A percentile compares a stretch with the other conserved stretches of the same genome.
phyloP scores from a whole-genome alignment of 257 asterid genomes.

The Solanum paucissectum region DNA sequence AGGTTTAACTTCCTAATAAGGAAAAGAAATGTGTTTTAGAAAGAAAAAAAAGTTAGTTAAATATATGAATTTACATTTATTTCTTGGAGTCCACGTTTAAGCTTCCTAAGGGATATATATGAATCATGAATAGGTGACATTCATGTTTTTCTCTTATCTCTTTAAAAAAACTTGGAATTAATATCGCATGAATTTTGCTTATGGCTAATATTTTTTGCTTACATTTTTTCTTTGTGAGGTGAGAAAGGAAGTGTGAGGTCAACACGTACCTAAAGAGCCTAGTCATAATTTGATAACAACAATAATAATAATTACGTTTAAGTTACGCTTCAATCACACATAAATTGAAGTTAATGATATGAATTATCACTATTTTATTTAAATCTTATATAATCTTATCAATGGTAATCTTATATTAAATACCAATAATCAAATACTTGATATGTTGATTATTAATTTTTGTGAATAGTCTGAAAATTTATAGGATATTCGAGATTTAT shows the following conservation, averaged over 20 bases:
- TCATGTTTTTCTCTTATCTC: background rate
- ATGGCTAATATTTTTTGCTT: background rate
- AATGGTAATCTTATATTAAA: background rate
- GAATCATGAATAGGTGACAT: background rate
- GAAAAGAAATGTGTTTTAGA: background rate
- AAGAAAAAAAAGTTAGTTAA: background rate
- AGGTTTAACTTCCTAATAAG: background rate
- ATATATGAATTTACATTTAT: background rate
- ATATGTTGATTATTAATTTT: background rate
- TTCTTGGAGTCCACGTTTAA: conserved; percentile 7
- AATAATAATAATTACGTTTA: background rate
- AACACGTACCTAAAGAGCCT: background rate
- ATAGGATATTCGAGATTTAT: background rate
- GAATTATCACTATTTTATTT: too few species aligned
- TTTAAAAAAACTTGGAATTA: background rate
- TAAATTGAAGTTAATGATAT: too few species aligned
- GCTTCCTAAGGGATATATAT: background rate
- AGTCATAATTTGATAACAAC: background rate
- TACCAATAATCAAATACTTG: background rate
- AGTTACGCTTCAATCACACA: background rate
- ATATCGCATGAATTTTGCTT: background rate
- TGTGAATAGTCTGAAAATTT: background rate
- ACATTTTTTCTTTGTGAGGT: background rate
- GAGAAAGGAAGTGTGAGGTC: background rate
- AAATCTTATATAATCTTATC: too few species aligned